These are phyloP conservation scores for Herpetospermum pedunculosum DNA, from an alignment of 306 rosid genomes.

Conservation along the genomic window DNA sequence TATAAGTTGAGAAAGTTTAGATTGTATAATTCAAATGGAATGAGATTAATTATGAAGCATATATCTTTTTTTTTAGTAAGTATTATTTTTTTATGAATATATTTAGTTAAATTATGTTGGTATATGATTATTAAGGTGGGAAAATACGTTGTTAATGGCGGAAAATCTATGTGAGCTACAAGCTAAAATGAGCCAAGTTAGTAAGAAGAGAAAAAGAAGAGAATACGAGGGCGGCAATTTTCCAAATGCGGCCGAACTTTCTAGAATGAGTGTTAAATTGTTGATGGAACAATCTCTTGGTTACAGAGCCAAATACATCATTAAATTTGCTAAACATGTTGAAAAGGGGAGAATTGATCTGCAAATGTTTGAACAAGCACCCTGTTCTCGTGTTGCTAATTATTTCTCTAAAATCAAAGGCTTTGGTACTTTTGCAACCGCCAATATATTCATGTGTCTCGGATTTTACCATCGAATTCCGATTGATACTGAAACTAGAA, in stretches of 20 bases:
- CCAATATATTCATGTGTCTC: conserved; percentile 20
- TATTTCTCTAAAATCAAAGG: conserved; percentile 13
- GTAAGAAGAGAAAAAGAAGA: not conserved
- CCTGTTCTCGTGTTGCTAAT: not conserved
- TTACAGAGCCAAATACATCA: conserved; percentile 11
- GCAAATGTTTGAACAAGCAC: not conserved
- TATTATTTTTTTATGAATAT: too few species aligned
- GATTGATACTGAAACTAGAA: conserved; percentile 17
- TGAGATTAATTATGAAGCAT: too few species aligned
- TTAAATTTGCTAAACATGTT: conserved; percentile 10
- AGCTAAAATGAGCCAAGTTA: not conserved
- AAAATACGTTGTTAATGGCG: conserved; percentile 17
- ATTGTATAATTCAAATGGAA: too few species aligned
- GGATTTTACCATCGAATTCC: conserved; percentile 20
- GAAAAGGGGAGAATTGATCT: not conserved
- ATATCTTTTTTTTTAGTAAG: too few species aligned
- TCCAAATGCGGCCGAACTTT: conserved; percentile 18
- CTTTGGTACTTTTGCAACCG: conserved; percentile 16
- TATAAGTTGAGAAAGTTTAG: too few species aligned
- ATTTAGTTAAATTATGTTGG: too few species aligned
- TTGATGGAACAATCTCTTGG: conserved; percentile 3
- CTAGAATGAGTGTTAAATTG: not conserved
- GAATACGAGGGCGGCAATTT: conserved; percentile 12
- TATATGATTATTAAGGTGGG: conserved; percentile 11
- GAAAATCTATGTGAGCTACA: conserved; percentile 14